These are phyloP conservation scores for Komagataella mondaviorum DNA, from an alignment of 805 yeast genomes.

Conservation along the genomic window DNA sequence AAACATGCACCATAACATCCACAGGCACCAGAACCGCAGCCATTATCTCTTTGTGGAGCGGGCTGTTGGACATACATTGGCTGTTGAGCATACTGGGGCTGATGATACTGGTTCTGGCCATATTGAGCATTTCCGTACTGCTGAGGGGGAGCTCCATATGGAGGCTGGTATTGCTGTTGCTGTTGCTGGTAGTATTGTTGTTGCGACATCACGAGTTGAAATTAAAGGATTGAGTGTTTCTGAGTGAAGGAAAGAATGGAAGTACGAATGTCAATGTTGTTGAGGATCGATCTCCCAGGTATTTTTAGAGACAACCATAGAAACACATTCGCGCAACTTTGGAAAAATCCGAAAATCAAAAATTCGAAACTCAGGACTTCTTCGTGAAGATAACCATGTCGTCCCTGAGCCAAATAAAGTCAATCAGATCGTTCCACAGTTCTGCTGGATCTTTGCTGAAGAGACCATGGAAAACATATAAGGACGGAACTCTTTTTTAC, in stretches of 20 bases:
- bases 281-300: background rate
- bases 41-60: conserved; percentile 7
- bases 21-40: conserved; percentile 6
- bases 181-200: conserved; percentile 1
- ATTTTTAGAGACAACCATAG: background rate
- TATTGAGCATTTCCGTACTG: conserved; percentile 15
- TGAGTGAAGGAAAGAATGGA: background rate
- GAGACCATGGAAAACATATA: conserved; percentile 82
- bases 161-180: conserved; percentile 7
- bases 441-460: conserved; percentile 35
- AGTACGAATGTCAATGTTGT: background rate
- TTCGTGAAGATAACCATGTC: background rate
- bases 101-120: conserved; percentile 17
- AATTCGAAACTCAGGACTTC: background rate
- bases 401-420: conserved; percentile 35
- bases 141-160: conserved; percentile 10
- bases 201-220: conserved; percentile 8
- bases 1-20: conserved; percentile 16
- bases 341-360: background rate
- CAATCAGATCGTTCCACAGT: conserved; percentile 29
- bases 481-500: conserved; percentile 75
- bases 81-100: conserved; percentile 14
- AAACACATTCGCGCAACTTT: background rate
- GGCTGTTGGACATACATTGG: conserved; percentile 17
- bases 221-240: background rate